Evolutionary conservation across 768 basidiomycete species (phyloP).

Genomic region (Floccularia luteovirens): DNA sequence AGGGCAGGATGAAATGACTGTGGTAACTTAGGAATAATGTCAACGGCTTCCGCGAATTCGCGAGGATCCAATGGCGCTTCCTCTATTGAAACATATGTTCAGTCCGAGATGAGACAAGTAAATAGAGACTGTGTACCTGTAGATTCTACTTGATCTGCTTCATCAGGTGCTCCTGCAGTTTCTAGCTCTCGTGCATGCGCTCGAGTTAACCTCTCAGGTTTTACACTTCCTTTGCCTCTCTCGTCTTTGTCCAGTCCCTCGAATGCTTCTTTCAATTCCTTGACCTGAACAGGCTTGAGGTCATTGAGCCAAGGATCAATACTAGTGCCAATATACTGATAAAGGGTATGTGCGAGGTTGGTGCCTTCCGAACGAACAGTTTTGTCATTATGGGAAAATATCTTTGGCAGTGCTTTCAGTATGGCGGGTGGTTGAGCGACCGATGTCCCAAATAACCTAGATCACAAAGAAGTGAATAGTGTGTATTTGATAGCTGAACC

Average conservation of each 20-base stretch:
- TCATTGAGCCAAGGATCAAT: slow-evolving; percentile 84
- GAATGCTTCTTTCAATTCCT: slow-evolving; percentile 90
- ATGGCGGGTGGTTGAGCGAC: slow-evolving; percentile 69
- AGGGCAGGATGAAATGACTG: slow-evolving; percentile 65
- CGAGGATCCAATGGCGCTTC: slow-evolving; percentile 64
- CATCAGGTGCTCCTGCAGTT: slow-evolving; percentile 26
- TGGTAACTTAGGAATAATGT: slow-evolving; percentile 73
- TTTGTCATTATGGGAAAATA: slow-evolving; percentile 94
- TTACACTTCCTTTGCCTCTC: slow-evolving; percentile 75
- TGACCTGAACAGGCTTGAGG: slow-evolving; percentile 94
- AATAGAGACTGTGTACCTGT: slow-evolving; percentile 30
- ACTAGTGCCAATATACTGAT: slow-evolving; percentile 79
- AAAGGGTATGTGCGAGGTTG: slow-evolving; percentile 63
- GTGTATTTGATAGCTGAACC: background rate
- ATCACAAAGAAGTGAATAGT: slow-evolving; percentile 6
- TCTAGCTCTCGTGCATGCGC: slow-evolving; percentile 69
- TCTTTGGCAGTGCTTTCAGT: slow-evolving; percentile 85
- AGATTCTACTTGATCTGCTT: slow-evolving; percentile 27
- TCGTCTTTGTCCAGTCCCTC: slow-evolving; percentile 78
- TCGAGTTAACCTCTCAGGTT: slow-evolving; percentile 74
- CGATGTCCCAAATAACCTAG: slow-evolving; percentile 74
- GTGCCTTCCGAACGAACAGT: slow-evolving; percentile 91
- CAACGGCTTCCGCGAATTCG: slow-evolving; percentile 71
- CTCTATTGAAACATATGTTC: slow-evolving; percentile 23
- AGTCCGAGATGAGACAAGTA: background rate